A percentile compares a stretch with the other conserved stretches of the same genome.
phyloP scores from a whole-genome alignment of 495 filamentous ascomycete species.

The Aspergillus nanangensis region DNA sequence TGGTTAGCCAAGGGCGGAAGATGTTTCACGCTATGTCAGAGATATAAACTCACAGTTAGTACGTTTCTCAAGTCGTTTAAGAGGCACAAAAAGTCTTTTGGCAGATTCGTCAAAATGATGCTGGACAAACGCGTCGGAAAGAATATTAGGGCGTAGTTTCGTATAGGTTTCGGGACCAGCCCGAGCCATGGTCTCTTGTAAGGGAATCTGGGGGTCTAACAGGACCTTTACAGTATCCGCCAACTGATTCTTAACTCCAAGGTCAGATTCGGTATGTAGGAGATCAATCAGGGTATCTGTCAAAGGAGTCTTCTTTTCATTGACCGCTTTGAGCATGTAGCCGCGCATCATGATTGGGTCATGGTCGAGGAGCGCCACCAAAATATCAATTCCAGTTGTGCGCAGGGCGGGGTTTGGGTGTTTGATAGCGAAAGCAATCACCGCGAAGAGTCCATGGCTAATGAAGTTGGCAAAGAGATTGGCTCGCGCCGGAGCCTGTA shows the following conservation, averaged over 20 bases:
- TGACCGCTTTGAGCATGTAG: slow-evolving; percentile 87
- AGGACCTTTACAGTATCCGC: slow-evolving; percentile 94
- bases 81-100: slow-evolving; percentile 77
- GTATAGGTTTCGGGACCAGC: slow-evolving; percentile 64
- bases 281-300: slow-evolving; percentile 94
- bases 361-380: slow-evolving; percentile 93
- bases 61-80: slow-evolving; percentile 74
- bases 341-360: slow-evolving; percentile 90
- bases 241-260: slow-evolving; percentile 94
- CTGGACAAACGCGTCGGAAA: slow-evolving; percentile 78
- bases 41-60: slow-evolving; percentile 44
- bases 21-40: background rate
- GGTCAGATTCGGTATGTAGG: slow-evolving; percentile 82
- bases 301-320: slow-evolving; percentile 78
- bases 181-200: slow-evolving; percentile 62
- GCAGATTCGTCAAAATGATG: slow-evolving; percentile 90
- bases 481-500: slow-evolving; percentile 76
- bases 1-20: slow-evolving; percentile 10
- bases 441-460: slow-evolving; percentile 74
- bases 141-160: slow-evolving; percentile 64
- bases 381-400: slow-evolving; percentile 88
- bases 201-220: slow-evolving; percentile 70
- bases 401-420: slow-evolving; percentile 80
- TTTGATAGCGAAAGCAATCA: slow-evolving; percentile 87
- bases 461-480: slow-evolving; percentile 88